Base-by-base conservation (phyloP, 768 basidiomycete genomes). In the Hysterangium stoloniferum region DNA sequence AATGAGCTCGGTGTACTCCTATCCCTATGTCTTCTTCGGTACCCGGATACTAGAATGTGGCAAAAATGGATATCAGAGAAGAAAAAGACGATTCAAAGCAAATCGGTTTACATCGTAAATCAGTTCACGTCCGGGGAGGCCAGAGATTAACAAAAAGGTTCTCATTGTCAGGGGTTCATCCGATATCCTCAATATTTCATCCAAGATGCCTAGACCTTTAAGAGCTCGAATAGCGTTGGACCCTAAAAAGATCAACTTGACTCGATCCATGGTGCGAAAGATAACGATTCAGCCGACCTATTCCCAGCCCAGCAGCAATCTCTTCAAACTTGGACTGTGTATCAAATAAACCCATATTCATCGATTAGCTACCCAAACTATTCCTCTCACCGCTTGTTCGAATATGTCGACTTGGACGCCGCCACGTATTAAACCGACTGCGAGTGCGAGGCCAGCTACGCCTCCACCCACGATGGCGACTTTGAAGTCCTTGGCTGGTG, bases 401-500 rank as follows among this genome's bases (percentile, higher is more conserved):
- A 78, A 80, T 2, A 78, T 55, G n/a, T 72, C 64, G 12, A 73
- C 72, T 12, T 65, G 58, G 27, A 79, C 62, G 1, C 77, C 76
- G 3, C 63, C 63, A 33, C 62, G 66, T 15, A 57, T 45, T 25
- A 80, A 66, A 28, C 65, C 71, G 41, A 72, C 65, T 1, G 78
- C 77, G 54, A 71, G 72, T 1, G 72, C 66, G 12, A 80, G 60
- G 6, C 78, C 77, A 50, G 71, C 73, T 61, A 80, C 71, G 9
- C 79, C 78, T 19, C 77, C 77, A 20, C 79, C 78, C 2, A 80
- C 66, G 28, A 80, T 71, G 1, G 76, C 77, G 27, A 80, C 66
- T 25, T 65, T 64, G 54, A 78, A 72, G 57, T 71, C 69, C 53
- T 73, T 74, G 37, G 22, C n/a, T n/a, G n/a, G n/a, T n/a, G n/a